Conservation (phyloP, 148 eudicot genomes). For the Tetragonia tetragonoides region DNA sequence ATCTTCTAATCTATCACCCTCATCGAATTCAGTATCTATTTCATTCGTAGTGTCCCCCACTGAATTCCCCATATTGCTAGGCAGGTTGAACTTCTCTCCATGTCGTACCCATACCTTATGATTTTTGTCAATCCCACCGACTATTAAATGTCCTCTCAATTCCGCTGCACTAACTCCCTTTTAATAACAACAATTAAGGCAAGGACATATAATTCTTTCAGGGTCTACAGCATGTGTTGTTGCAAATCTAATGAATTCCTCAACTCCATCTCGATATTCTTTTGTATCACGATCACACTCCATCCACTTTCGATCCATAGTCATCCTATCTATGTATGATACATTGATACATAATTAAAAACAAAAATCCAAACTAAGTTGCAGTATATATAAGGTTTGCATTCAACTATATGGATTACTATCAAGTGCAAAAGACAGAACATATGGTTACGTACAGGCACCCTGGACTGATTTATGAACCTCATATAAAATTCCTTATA, state of each 20-base stretch:
- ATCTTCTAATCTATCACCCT: not conserved
- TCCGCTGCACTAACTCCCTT: not conserved
- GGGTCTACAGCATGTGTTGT: not conserved
- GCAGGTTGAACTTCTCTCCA: not conserved
- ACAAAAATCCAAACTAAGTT: no score
- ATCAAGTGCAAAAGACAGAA: conserved; percentile 1
- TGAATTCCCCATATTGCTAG: no score
- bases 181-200: not conserved
- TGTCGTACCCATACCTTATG: not conserved
- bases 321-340: no score
- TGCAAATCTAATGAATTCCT: no score
- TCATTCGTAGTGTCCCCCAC: no score
- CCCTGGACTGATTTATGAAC: conserved; percentile 15
- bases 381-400: no score
- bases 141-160: not conserved
- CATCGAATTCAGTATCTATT: not conserved
- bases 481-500: not conserved
- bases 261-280: no score
- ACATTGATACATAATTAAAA: no score
- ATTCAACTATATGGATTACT: not conserved
- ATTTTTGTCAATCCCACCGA: not conserved
- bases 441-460: conserved; percentile 10
- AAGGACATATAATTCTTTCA: not conserved
- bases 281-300: not conserved
- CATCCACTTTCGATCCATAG: not conserved